phyloP scores from a whole-genome alignment of 768 basidiomycete genomes.

The Tylopilus balloui region DNA sequence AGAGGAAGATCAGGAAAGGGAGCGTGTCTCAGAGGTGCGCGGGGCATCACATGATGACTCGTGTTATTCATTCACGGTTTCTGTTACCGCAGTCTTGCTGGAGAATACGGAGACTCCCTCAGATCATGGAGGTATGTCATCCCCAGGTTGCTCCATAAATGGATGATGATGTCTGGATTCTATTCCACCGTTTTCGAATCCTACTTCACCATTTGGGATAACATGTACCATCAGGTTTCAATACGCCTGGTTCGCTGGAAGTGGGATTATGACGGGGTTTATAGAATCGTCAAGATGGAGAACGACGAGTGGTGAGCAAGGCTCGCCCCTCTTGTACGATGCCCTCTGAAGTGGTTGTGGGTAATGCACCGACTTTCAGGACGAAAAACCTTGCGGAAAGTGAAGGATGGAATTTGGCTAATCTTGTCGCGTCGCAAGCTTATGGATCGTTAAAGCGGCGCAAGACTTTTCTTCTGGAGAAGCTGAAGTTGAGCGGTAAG shows the following conservation, averaged over 20 bases:
- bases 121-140: conserved; percentile 20
- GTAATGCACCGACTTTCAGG: conserved; percentile 25
- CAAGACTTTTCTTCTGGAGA: conserved; percentile 39
- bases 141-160: neutral
- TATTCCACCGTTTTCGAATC: neutral
- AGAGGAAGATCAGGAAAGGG: neutral
- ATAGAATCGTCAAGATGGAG: neutral
- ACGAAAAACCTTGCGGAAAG: conserved; percentile 30
- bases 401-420: conserved; percentile 41
- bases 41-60: neutral
- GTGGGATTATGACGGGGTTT: conserved; percentile 9
- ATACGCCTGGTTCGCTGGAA: conserved; percentile 28
- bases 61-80: neutral
- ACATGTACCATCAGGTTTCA: conserved; percentile 17
- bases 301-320: conserved; percentile 18
- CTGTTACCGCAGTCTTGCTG: conserved; percentile 3
- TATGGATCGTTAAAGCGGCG: conserved; percentile 38
- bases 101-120: conserved; percentile 1
- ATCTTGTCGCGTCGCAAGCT: conserved; percentile 38
- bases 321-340: neutral
- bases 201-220: neutral
- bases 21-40: conserved; percentile 2
- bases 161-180: neutral
- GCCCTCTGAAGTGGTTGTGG: neutral
- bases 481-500: conserved; percentile 37